phyloP scores from a whole-genome alignment of 305 asterid species.

The Rubia tinctorum region DNA sequence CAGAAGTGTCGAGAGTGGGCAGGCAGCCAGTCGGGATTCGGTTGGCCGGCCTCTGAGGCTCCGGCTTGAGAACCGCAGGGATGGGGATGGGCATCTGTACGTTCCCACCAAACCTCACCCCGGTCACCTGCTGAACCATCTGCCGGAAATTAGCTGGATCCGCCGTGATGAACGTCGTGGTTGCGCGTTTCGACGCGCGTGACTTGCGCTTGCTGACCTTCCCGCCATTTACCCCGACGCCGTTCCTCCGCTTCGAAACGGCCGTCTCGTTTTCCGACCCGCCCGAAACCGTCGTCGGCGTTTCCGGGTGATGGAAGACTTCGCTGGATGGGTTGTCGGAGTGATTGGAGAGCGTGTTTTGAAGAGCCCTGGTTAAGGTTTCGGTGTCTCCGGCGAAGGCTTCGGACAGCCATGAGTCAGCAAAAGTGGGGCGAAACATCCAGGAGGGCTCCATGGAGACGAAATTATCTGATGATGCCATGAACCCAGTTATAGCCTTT shows the following conservation, averaged over 20 bases:
- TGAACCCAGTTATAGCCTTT: background rate
- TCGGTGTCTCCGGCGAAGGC: slow-evolving; percentile 50
- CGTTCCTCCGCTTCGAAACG: slow-evolving; percentile 34
- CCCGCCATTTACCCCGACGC: slow-evolving; percentile 41
- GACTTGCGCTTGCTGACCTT: slow-evolving; percentile 61
- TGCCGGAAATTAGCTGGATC: slow-evolving; percentile 86
- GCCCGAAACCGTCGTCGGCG: slow-evolving; percentile 37
- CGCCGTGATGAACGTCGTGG: slow-evolving; percentile 78
- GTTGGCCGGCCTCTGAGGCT: slow-evolving; percentile 44
- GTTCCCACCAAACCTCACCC: slow-evolving; percentile 48
- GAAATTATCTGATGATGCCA: slow-evolving; percentile 62
- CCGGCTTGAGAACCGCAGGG: slow-evolving; percentile 46
- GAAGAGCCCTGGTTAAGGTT: slow-evolving; percentile 50
- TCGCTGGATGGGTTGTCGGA: slow-evolving; percentile 36
- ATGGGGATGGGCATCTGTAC: slow-evolving; percentile 27
- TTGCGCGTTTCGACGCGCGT: slow-evolving; percentile 67
- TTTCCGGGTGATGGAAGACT: slow-evolving; percentile 31
- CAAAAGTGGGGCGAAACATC: slow-evolving; percentile 43
- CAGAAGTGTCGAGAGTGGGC: slow-evolving; percentile 61
- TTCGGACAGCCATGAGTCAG: slow-evolving; percentile 63
- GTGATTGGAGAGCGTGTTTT: slow-evolving; percentile 36
- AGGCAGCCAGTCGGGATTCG: slow-evolving; percentile 33
- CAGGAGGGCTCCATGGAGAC: slow-evolving; percentile 62
- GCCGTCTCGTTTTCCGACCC: slow-evolving; percentile 56
- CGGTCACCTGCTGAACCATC: slow-evolving; percentile 97